Conservation (phyloP, 2,329 filamentous ascomycete genomes). For the Fusarium torulosum region DNA sequence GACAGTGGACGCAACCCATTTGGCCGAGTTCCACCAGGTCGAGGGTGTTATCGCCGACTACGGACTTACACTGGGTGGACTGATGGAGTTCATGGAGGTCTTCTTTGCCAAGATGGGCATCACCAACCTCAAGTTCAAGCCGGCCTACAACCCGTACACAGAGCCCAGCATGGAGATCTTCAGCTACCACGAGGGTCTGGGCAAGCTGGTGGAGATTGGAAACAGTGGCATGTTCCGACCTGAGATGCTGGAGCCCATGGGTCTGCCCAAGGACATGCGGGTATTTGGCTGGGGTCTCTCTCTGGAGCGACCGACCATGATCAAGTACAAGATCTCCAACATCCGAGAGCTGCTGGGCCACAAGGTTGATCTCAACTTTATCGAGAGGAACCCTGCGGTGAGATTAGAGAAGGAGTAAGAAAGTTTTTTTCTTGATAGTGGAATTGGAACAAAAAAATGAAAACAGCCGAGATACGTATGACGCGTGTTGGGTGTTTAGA, state of each 20-base stretch:
- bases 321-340: constrained; percentile 90
- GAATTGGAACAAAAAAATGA: constrained; percentile 12
- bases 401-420: constrained; percentile 83
- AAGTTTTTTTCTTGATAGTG: neutral
- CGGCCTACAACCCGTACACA: constrained; percentile 94
- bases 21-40: constrained; percentile 98
- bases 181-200: constrained; percentile 88
- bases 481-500: constrained; percentile 15
- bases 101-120: constrained; percentile 99
- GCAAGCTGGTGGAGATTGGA: constrained; percentile 95
- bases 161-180: constrained; percentile 99
- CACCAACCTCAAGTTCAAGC: constrained; percentile 88
- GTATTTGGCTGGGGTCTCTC: constrained; percentile 95
- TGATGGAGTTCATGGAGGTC: constrained; percentile 93
- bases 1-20: constrained; percentile 94
- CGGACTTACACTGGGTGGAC: constrained; percentile 87
- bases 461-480: constrained; percentile 16
- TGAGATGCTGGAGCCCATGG: constrained; percentile 97
- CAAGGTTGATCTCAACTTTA: constrained; percentile 94
- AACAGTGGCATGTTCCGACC: constrained; percentile 99
- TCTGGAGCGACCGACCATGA: constrained; percentile 97
- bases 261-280: constrained; percentile 88
- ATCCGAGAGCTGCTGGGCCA: constrained; percentile 94
- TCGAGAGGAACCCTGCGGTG: constrained; percentile 91
- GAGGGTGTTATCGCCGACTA: constrained; percentile 99